Conservation (phyloP, 495 filamentous ascomycete genomes). For the Hypoxylon lienhwacheense region DNA sequence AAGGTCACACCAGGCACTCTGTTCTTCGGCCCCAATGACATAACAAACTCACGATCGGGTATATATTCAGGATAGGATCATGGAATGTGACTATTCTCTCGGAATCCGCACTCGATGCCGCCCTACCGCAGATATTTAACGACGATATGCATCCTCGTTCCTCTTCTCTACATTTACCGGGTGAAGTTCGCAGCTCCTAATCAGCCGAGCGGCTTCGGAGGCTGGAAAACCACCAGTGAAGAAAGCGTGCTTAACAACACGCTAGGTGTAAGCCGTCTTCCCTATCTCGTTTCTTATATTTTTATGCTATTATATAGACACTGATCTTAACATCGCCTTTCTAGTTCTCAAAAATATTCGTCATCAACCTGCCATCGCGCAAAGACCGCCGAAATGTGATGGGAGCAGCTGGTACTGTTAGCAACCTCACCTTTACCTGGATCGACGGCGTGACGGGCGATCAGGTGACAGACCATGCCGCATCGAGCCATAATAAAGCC, state of each 20-base stretch:
- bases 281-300: not conserved
- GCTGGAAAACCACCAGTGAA: not conserved
- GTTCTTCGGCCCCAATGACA: too few relatives aligned
- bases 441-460: slow-evolving; percentile 55
- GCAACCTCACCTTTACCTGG: slow-evolving; percentile 56
- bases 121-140: slow-evolving; percentile 15
- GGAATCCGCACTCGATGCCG: slow-evolving; percentile 7
- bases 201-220: not conserved
- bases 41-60: too few relatives aligned
- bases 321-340: not conserved
- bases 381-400: slow-evolving; percentile 66
- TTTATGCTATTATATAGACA: not conserved
- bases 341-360: slow-evolving; percentile 63
- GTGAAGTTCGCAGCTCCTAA: not conserved
- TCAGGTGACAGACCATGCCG: slow-evolving; percentile 42
- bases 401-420: slow-evolving; percentile 54
- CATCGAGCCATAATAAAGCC: slow-evolving; percentile 26
- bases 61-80: not conserved
- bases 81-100: slow-evolving; percentile 3
- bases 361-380: slow-evolving; percentile 61
- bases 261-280: slow-evolving; percentile 16
- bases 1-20: slow-evolving; percentile 5
- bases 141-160: slow-evolving; percentile 13
- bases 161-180: slow-evolving; percentile 29
- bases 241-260: slow-evolving; percentile 21